Evolutionary conservation across 352 stramenopile genomes (phyloP), one percentile per base, ranked within the genome.

Genomic region (Blastocystis sp.): DNA sequence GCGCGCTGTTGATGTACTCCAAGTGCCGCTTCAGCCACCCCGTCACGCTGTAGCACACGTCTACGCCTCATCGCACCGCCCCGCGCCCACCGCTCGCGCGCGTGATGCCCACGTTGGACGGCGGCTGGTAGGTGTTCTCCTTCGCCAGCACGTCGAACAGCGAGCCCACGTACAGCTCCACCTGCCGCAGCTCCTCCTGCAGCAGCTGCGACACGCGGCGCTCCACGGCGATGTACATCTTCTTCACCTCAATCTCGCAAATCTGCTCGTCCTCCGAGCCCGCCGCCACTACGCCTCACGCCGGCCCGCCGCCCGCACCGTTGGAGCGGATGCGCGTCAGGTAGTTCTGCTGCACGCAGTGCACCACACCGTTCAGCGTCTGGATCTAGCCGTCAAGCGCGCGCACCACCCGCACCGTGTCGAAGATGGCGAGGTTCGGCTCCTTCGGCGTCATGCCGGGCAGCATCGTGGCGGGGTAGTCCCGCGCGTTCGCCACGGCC

Each of bases 261-360:
- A 84, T 38, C 34, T 84, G 74, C 28, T 84, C 74, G n/a, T 84
- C 74, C 40, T 69, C 57, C 28, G 38, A 62, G 19, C 60, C 74
- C 21, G 34, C 54, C 42, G 19, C 21, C 42, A 68, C 74, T 64
- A 81, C 71, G 6, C 11, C 28, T 77, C 28, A 19, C 38, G 17
- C 28, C 52, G 14, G 4, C 9, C 17, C 34, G 0, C 1, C 3
- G 0, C 52, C 34, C 48, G 10, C 28, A 77, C 66, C 34, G 14
- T 69, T 52, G 3, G 74, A 62, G 14, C 68, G 78, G 3, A 88
- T 76, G 19, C 57, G 63, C 3, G 59, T 79, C 3, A 79, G 78
- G 66, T 88, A 88, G 54, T 88, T 88, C 78, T 88, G 78, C 14
- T 88, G 78, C 14, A 88, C 59, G 43, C 78, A 88, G 45, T 77